Base-by-base conservation (phyloP, 352 stramenopile species). In the Globisporangium megalacanthum region DNA sequence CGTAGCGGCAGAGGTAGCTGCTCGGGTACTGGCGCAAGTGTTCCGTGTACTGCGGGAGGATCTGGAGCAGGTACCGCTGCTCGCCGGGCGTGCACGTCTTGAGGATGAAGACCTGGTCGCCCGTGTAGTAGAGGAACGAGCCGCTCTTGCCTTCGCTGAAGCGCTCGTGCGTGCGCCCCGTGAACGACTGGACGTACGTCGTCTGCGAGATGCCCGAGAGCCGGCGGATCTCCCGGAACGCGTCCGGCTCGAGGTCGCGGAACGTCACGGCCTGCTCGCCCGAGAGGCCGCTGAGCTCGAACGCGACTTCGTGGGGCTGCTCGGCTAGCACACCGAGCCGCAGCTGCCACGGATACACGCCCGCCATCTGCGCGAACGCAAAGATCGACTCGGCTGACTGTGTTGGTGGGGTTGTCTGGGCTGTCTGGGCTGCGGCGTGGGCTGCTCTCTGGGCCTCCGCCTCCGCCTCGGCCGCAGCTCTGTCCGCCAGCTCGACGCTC, bases 71-170 rank as follows among this genome's bases (percentile, higher is more conserved):
- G 58, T 92, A 95, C 45, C 81, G 75, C 51, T 92, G 84, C 60
- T 96, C 87, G 6, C 63, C 82, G 35, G 81, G 73, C 6, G 86
- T 93, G 54, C 82, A 94, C 17, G 87, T 96, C 73, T 96, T 96
- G 58, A 96, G 72, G 31, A 96, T 95, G 58, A 91, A 96, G 49
- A 79, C 73, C 58, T 94, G 83, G 56, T 96, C 86, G 42, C 84
- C 83, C 2, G 87, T 94, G 71, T 92, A 96, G 56, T 95, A 96
- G 41, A 96, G 71, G 56, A 95, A 96, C 9, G 86, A 90, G 11
- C 87, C 87, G 50, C 81, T 93, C 70, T 96, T 96, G 62, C 86
- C 86, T 69, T 94, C 83, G 41, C 82, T 94, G 58, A 94, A 95
- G n/a, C 84, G 75, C 56, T 96, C 86, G 36, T 86, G 83, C 5